Evolutionary conservation across 495 filamentous ascomycete genomes (phyloP).

Genomic region (Staphylotrichum longicolle): DNA sequence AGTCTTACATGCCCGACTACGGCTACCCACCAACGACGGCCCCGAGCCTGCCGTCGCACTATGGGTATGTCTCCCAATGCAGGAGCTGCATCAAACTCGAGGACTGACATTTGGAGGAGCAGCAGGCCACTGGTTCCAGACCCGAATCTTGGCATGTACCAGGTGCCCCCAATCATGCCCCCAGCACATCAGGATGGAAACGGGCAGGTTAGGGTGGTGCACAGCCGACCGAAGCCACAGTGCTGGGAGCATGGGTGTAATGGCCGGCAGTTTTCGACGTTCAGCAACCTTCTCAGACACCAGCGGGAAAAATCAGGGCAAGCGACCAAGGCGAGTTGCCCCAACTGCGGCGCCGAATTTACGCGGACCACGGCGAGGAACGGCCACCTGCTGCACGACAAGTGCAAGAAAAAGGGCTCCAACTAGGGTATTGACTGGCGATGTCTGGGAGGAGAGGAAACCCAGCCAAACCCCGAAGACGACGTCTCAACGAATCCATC

Average conservation of each 20-base stretch:
- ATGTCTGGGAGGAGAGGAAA: not conserved
- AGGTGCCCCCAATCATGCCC: conserved; percentile 36
- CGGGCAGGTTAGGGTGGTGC: conserved; percentile 65
- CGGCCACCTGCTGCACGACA: conserved; percentile 83
- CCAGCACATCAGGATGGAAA: conserved; percentile 33
- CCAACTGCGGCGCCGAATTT: conserved; percentile 85
- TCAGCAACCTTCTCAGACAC: conserved; percentile 88
- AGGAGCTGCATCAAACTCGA: not conserved
- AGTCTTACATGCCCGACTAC: conserved; percentile 39
- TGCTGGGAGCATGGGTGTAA: conserved; percentile 97
- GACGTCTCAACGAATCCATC: no score
- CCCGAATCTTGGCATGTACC: conserved; percentile 43
- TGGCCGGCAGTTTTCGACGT: conserved; percentile 89
- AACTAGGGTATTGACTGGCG: not conserved
- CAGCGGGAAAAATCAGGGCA: conserved; percentile 93
- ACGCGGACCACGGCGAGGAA: conserved; percentile 88
- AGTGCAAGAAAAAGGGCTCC: conserved; percentile 67
- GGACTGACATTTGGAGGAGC: not conserved
- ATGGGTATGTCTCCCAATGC: conserved; percentile 36
- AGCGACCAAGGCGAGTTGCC: conserved; percentile 80
- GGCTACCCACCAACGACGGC: conserved; percentile 40
- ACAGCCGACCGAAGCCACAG: conserved; percentile 79
- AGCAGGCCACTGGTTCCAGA: conserved; percentile 42
- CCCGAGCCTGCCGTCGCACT: conserved; percentile 44
- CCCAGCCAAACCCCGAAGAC: not conserved